A percentile compares a stretch with the other conserved stretches of the same genome.
These are phyloP conservation scores for Solanum pimpinellifolium DNA, from an alignment of 257 asterid genomes.

Conservation along the genomic window DNA sequence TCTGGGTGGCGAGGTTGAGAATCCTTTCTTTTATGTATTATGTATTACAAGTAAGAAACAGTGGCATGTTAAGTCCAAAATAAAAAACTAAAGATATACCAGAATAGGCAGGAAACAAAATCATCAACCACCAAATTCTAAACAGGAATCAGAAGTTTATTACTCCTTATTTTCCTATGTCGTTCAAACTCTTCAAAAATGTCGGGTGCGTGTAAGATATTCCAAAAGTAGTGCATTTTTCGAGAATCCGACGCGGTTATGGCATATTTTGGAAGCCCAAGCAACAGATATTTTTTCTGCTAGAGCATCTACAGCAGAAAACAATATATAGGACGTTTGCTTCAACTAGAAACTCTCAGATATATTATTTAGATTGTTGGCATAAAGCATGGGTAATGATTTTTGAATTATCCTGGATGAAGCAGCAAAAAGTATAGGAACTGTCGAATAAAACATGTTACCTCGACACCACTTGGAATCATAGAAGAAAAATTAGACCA, in stretches of 20 bases:
- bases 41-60: background rate
- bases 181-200: background rate
- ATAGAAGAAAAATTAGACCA: background rate
- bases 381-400: background rate
- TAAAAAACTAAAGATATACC: background rate
- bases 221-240: background rate
- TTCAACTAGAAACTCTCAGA: background rate
- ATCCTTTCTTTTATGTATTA: background rate
- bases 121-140: background rate
- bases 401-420: background rate
- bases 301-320: background rate
- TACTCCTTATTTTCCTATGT: background rate
- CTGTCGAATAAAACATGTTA: background rate
- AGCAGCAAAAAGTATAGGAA: background rate
- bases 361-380: background rate
- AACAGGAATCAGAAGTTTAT: background rate
- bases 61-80: background rate
- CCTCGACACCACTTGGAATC: background rate
- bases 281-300: background rate
- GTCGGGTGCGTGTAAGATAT: background rate
- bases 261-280: background rate
- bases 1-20: background rate
- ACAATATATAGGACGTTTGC: background rate
- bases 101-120: background rate
- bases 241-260: background rate